Conservation (phyloP, 192 early-diverging fungal genomes). For the Podochytrium sp. region DNA sequence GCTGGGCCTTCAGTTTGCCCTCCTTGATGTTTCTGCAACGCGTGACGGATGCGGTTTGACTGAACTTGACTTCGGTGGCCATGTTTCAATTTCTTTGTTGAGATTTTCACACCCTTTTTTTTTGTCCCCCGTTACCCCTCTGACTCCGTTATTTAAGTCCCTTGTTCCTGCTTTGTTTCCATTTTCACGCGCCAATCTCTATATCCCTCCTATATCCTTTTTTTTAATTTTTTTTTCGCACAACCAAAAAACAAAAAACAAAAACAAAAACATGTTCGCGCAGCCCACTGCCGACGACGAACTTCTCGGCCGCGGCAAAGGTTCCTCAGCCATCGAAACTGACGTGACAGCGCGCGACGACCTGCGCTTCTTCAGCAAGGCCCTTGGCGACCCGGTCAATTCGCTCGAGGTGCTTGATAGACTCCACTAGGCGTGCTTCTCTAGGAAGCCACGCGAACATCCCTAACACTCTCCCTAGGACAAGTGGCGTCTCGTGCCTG, state of each 20-base stretch:
- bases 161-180: too few relatives aligned
- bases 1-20: constrained; percentile 31
- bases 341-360: constrained; percentile 58
- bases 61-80: constrained; percentile 12
- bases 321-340: constrained; percentile 54
- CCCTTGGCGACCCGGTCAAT: constrained; percentile 61
- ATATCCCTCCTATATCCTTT: too few relatives aligned
- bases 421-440: too few relatives aligned
- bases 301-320: constrained; percentile 44
- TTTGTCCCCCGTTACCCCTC: too few relatives aligned
- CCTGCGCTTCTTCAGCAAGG: constrained; percentile 56
- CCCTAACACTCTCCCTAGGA: constrained; percentile 68
- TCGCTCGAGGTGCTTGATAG: constrained; percentile 55
- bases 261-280: not conserved
- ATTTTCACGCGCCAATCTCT: too few relatives aligned
- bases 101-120: too few relatives aligned
- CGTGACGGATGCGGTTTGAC: constrained; percentile 12
- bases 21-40: constrained; percentile 33
- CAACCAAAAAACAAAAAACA: not conserved
- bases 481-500: constrained; percentile 97
- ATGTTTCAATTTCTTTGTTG: too few relatives aligned
- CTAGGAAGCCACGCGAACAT: too few relatives aligned
- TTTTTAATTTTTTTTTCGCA: not conserved
- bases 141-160: too few relatives aligned
- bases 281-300: not conserved